Evolutionary conservation across 257 asterid genomes (phyloP).

Genomic region (Nicotiana tabacum): DNA sequence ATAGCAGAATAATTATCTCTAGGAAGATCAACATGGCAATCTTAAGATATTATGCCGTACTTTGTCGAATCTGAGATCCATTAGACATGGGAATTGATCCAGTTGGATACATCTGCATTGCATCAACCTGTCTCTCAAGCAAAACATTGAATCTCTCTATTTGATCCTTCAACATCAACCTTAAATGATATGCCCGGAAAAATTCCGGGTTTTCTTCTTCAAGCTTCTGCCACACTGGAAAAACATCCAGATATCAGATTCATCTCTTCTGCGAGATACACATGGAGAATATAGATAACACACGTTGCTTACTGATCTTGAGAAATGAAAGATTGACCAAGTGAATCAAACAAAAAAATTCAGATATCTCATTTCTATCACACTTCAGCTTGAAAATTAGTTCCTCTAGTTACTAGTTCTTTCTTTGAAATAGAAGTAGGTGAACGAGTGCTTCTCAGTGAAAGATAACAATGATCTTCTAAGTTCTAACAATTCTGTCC

Average conservation of each 20-base stretch:
- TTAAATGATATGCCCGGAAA: conserved; percentile 72
- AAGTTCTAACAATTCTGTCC: background rate
- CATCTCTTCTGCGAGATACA: background rate
- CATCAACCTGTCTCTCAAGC: conserved; percentile 77
- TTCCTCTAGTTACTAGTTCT: background rate
- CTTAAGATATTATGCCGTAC: conserved; percentile 37
- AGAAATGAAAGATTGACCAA: background rate
- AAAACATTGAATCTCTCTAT: conserved; percentile 65
- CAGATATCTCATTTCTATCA: background rate
- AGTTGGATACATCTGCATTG: conserved; percentile 43
- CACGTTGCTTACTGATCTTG: background rate
- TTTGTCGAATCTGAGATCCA: conserved; percentile 47
- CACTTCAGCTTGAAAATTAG: background rate
- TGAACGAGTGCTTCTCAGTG: background rate
- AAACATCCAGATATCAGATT: conserved; percentile 13
- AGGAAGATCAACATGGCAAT: background rate
- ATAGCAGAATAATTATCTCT: background rate
- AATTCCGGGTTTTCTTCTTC: conserved; percentile 81
- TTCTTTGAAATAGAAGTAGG: background rate
- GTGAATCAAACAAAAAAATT: background rate
- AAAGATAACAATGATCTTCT: background rate
- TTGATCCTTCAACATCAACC: conserved; percentile 83
- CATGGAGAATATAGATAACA: background rate
- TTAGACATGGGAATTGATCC: conserved; percentile 38
- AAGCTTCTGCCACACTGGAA: conserved; percentile 97